Base-by-base conservation (phyloP, 140 eudicot genomes). In the Ambrosia hybrid region DNA sequence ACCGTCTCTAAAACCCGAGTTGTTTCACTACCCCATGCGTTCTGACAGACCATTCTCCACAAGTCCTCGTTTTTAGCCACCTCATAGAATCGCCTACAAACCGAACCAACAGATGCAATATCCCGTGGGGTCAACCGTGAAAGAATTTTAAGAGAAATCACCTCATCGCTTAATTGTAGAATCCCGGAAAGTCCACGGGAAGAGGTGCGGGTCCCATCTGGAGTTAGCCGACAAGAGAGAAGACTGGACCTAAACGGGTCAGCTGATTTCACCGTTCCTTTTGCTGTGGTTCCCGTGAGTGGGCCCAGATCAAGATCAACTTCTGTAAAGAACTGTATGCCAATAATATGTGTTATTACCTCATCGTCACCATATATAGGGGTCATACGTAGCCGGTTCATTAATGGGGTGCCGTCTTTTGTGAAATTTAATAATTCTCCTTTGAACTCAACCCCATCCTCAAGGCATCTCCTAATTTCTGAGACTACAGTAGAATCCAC, bases 341-440 rank as follows among this genome's bases (percentile, higher is more conserved):
- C 98, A 62, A 93, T 89, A 55, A 89, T 72, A 72, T 93, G 98
- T 13, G 96, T 90, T 21, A 93, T 83, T 60, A 78, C 76, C 10
- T 87, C 95, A 71, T 90, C 98, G 26, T 93, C 96, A 38, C 95
- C 98, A 58, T 82, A 90, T 75, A 93, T 93, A 16, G 96, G 97
- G 67, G 85, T 85, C 93, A 93, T 76, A 3, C 97, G 93, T 73
- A 93, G 43, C 59, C 91, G 80, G 75, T 93, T 93, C 94, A 93
- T 87, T 61, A 93, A 63, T 26, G 98, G 98, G 73, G 93, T 83
- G 15, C 98, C 98, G 41, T 93, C 97, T 76, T 93, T 93, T 48
- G 90, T 87, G 57, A 93, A 93, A 60, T 93, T 93, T 67, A 93
- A 65, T 56, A 93, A 65, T 74, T 93, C 96, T 5, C 97, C 98